Evolutionary conservation across 345 rosid genomes (phyloP).

Genomic region (Citrus reticulata): DNA sequence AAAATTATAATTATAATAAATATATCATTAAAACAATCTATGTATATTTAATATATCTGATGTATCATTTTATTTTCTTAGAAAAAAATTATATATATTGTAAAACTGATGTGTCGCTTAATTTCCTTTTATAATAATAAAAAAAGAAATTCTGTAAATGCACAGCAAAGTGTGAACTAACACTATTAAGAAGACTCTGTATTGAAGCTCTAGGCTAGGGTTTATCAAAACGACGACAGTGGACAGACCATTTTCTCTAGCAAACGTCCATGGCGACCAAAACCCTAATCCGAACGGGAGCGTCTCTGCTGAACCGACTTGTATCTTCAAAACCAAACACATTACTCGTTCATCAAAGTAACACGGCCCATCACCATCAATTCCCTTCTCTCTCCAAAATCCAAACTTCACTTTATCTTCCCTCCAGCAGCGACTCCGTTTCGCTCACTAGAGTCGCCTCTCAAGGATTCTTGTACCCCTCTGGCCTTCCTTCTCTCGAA

Average conservation of each 20-base stretch:
- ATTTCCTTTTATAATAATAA: too few species aligned
- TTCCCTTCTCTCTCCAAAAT: conserved; percentile 60
- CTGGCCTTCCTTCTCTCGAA: conserved; percentile 74
- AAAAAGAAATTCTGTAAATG: too few species aligned
- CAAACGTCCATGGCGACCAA: conserved; percentile 57
- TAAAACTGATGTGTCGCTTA: too few species aligned
- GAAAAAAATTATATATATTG: too few species aligned
- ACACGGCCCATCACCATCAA: conserved; percentile 42
- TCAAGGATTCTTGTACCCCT: conserved; percentile 62
- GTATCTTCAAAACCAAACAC: conserved; percentile 27
- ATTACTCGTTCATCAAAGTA: conserved; percentile 21
- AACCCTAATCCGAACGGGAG: conserved; percentile 62
- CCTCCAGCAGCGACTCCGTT: conserved; percentile 32
- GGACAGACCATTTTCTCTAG: neutral
- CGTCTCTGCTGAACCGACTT: conserved; percentile 55
- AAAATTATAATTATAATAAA: too few species aligned
- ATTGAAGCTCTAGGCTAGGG: neutral
- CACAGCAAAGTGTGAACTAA: too few species aligned
- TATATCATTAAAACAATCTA: too few species aligned
- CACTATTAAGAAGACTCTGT: neutral
- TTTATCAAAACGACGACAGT: neutral
- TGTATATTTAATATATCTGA: too few species aligned
- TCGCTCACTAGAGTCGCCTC: conserved; percentile 30
- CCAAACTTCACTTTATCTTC: conserved; percentile 30
- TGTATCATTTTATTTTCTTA: too few species aligned